phyloP scores from a whole-genome alignment of 768 basidiomycete species.

The Russula vinacea region DNA sequence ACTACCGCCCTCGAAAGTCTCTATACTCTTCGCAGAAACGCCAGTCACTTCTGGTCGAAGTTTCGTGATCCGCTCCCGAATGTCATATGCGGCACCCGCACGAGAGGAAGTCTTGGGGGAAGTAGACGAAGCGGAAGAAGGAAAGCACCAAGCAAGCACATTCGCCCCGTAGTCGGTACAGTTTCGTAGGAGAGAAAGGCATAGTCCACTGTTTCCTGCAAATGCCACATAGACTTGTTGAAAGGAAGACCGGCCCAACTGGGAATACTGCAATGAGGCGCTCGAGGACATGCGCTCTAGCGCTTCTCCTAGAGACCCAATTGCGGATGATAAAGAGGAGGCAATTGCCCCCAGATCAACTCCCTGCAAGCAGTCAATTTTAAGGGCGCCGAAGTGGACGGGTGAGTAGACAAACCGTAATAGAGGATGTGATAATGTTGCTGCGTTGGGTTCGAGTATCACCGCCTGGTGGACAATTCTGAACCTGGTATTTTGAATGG shows the following conservation, averaged over 20 bases:
- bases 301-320: background rate
- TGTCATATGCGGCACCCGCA: background rate
- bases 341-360: background rate
- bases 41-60: background rate
- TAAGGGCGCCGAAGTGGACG: no score
- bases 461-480: no score
- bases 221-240: background rate
- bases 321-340: background rate
- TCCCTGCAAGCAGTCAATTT: background rate
- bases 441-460: no score
- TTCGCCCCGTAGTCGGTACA: background rate
- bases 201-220: no score
- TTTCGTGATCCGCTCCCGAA: background rate
- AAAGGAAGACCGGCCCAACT: background rate
- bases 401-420: background rate
- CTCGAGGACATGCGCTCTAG: background rate
- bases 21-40: background rate
- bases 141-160: background rate
- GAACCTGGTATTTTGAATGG: no score
- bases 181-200: background rate
- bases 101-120: no score
- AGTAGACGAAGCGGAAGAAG: background rate
- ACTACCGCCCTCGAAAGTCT: no score
- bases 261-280: background rate
- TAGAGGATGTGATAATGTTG: slow-evolving; percentile 5